Evolutionary conservation across 2,329 filamentous ascomycete genomes (phyloP), one percentile per base, ranked within the genome.

Genomic region (Colletotrichum magnum): DNA sequence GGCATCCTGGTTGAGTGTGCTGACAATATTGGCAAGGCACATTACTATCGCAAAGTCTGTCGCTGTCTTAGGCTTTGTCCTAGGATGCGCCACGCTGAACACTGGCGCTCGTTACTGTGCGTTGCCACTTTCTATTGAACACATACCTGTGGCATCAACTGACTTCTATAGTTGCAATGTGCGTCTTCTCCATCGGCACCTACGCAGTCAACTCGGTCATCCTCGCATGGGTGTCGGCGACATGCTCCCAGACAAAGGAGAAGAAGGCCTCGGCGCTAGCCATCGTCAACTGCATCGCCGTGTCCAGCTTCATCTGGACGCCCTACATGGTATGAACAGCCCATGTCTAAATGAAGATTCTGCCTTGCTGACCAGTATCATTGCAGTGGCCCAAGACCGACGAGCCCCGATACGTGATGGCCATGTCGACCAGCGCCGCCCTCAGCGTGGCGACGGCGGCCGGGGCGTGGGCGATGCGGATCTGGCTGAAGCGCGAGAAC

Each of bases 161-260:
- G 16, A 28, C 4, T 1, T 4, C 3, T 9, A 18, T 39, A 69
- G 66, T 75, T 36, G 75, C 74, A 18, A 78, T 76, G 75, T 72
- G 74, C 4, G 79, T 75, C 24, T 77, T 78, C 51, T 73, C 75
- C 1, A 71, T 72, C 6, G 77, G 58, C 1, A 77, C 78, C 3
- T 75, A 75, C 28, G 69, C 65, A 1, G 80, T 81, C 52, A 82
- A 82, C 68, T 75, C 72, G 15, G 76, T 82, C 54, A 78, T 80
- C 13, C 74, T 82, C 0, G 79, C 79, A 6, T 82, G 80, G 80
- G 78, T 79, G 1, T 74, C 73, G 0, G 73, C 72, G 4, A 80
- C 78, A 1, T 81, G 79, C 50, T 79, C 78, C 2, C 80, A 82
- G 67, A 81, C 78, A 0, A 80, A 78, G 24, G 81, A 82, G 69